Evolutionary conservation across 2,329 filamentous ascomycete species (phyloP), one percentile per base, ranked within the genome.

Genomic region (Paecilomyces formosus): DNA sequence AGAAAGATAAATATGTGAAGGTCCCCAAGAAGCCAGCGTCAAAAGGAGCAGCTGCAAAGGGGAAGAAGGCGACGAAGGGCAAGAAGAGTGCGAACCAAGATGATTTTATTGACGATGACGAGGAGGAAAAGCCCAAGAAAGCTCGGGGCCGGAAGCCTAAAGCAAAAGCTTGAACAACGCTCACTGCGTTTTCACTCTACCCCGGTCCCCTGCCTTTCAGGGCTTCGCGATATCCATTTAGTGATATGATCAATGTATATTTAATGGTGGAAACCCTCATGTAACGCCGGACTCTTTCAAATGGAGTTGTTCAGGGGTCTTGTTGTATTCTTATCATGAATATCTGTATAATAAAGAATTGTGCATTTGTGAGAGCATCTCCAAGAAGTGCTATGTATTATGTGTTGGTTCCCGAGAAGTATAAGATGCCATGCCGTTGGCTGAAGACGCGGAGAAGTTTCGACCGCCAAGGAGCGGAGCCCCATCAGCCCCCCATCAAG

Each of bases 1-100:
- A 88, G 69, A 96, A 93, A 71, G 94, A 99, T 76, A 97, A 97
- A 74, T 97, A 96, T 69, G 92, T 97, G 72, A 96, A 94, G 74
- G 83, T 88, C 70, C 90, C 93, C 12, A 97, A 96, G 81, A 91
- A 87, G 73, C 65, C 65, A 24, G 61, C 73, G 54, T 65, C 71
- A 68, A 83, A 85, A 70, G 78, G 79, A 1, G 65, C 69, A 45
- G 65, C 68, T 1, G 62, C 63, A 53, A 76, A 73, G 56, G 70
- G 61, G 21, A 79, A 76, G 64, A 77, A 75, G 78, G 64, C 68
- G 60, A 66, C 72, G 58, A 74, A 72, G 62, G 61, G 56, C 24
- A 74, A 73, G 63, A 70, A 70, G 55, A 65, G 39, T 18, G 39
- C 68, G 58, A 62, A 75, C 61, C 52, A 71, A 21, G 74, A 74